Evolutionary conservation across 2,329 filamentous ascomycete species (phyloP).

Genomic region (Cercospora sp.): DNA sequence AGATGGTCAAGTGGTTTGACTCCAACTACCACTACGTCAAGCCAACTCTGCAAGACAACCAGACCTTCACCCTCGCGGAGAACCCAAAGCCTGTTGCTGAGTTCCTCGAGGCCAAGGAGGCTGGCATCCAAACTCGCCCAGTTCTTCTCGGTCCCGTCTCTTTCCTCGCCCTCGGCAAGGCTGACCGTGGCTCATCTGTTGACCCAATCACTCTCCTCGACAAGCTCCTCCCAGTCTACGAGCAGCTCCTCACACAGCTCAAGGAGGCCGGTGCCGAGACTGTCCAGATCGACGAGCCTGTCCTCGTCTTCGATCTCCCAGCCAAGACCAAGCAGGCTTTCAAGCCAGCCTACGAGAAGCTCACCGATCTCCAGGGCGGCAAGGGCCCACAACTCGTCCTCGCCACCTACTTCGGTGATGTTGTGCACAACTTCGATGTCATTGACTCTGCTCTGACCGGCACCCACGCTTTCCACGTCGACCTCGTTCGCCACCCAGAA

Average conservation of each 20-base stretch:
- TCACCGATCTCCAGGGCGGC: constrained; percentile 67
- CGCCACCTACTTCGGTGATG: constrained; percentile 98
- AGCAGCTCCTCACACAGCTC: constrained; percentile 86
- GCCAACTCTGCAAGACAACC: constrained; percentile 94
- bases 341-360: constrained; percentile 95
- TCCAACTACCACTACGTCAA: constrained; percentile 99
- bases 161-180: constrained; percentile 97
- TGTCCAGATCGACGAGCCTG: constrained; percentile 97
- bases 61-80: constrained; percentile 85
- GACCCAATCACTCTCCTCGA: constrained; percentile 91
- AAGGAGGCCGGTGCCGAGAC: constrained; percentile 95
- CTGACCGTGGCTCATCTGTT: constrained; percentile 90
- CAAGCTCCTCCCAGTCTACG: constrained; percentile 92
- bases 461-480: constrained; percentile 85
- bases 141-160: constrained; percentile 95
- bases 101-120: constrained; percentile 97
- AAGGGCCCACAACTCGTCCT: constrained; percentile 85
- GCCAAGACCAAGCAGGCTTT: constrained; percentile 92
- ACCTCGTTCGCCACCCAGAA: constrained; percentile 97
- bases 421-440: constrained; percentile 97
- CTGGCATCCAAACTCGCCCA: constrained; percentile 87
- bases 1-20: constrained; percentile 99
- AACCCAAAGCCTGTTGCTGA: constrained; percentile 92
- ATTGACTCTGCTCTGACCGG: constrained; percentile 67
- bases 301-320: constrained; percentile 91